Conservation (phyloP, 2,329 filamentous ascomycete genomes). For the Apiospora aurea region DNA sequence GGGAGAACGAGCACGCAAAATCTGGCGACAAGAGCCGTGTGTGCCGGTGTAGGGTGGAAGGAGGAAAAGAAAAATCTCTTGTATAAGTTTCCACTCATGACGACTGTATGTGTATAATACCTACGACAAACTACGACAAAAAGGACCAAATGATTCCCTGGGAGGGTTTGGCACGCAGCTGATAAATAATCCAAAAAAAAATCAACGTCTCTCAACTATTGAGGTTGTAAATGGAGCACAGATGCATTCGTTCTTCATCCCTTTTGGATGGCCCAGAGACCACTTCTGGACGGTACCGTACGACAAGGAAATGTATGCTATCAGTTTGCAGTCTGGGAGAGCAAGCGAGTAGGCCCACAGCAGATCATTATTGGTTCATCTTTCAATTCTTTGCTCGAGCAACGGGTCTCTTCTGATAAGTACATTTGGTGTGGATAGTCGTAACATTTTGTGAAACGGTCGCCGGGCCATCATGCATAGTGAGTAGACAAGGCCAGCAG, state of each 20-base stretch:
- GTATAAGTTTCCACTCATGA: constrained; percentile 24
- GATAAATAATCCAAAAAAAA: constrained; percentile 3
- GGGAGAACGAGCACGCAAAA: constrained; percentile 22
- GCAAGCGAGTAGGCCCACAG: not conserved
- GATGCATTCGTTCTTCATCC: not conserved
- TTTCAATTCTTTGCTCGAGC: not conserved
- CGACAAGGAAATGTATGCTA: not conserved
- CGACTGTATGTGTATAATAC: constrained; percentile 24
- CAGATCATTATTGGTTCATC: not conserved
- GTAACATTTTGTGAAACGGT: not conserved
- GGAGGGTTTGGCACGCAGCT: not conserved
- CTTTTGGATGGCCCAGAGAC: not conserved
- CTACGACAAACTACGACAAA: constrained; percentile 14
- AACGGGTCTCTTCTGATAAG: not conserved
- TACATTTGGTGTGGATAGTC: not conserved
- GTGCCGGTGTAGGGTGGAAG: constrained; percentile 11
- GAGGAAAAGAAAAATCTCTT: constrained; percentile 2
- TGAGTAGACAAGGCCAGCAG: not conserved
- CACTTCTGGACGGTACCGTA: not conserved
- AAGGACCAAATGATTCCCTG: constrained; percentile 22
- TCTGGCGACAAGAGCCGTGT: constrained; percentile 28
- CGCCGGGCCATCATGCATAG: not conserved
- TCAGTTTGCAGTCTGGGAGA: not conserved
- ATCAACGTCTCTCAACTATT: not conserved
- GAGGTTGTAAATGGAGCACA: not conserved